Evolutionary conservation across 2,329 filamentous ascomycete genomes (phyloP), one percentile per base, ranked within the genome.

Genomic region (Phialocephala subalpina): DNA sequence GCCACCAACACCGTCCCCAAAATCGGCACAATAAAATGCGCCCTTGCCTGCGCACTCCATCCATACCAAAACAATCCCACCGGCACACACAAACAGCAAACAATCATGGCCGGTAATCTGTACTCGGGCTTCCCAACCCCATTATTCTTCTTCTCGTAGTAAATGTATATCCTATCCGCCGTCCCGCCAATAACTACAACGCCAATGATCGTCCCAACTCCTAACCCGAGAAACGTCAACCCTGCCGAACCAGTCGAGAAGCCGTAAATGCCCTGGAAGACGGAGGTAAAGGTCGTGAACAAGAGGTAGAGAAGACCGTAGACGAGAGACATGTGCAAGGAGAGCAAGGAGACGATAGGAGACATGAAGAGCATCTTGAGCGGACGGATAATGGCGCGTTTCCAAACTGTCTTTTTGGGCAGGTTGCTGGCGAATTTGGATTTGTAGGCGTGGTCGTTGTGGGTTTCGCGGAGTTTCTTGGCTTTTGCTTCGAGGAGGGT

Each of bases 281-380:
- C 81, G 52, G 79, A 80, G 0, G 80, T 78, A 73, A 83, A 85
- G 1, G 84, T 84, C 1, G 82, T 79, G 3, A 87, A 78, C 60
- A 86, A 83, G 0, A 83, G 83, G 73, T 87, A 87, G 0, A 87
- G 75, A 0, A 85, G 78, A 20, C 85, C 82, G 67, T 87, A 87
- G 1, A 86, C 73, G 0, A 86, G 77, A 0, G 82, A 80, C 22
- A 87, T 77, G 63, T 87, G 87, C 0, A 86, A 53, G 0, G 80
- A 79, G 65, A 86, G 78, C 3, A 82, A 74, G 6, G 80, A 71
- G 3, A 80, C 74, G 56, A 80, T 78, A 1, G 79, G 78, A 36
- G 76, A 76, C 45, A 72, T 65, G 62, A 74, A 74, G 29, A 78
- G 73, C 72, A 81, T 75, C 71, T 83, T 84, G 55, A 83, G 67